Percentiles rank a stretch among this genome's conserved stretches.
Conservation (phyloP, 345 rosid species). For the Gynandropsis gynandra region DNA sequence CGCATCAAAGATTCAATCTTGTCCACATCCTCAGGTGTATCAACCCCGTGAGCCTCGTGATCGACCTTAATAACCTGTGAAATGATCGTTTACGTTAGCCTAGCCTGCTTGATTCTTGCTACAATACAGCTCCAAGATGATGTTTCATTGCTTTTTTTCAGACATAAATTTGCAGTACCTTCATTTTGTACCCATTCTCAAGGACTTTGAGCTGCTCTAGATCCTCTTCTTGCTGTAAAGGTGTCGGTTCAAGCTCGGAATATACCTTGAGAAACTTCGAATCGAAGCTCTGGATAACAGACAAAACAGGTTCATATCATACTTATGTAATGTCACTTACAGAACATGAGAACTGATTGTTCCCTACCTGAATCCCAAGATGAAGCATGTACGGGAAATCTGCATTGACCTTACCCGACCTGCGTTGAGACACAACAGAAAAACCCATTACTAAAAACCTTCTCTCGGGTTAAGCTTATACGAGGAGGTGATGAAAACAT, state of each 20-base stretch:
- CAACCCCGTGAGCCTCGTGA: constrained; percentile 91
- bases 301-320: background rate
- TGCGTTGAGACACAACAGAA: constrained; percentile 29
- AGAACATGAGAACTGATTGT: constrained; percentile 1
- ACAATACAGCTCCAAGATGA: constrained; percentile 1
- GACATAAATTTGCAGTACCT: constrained; percentile 35
- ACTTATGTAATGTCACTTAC: background rate
- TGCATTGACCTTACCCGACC: constrained; percentile 72
- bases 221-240: constrained; percentile 90
- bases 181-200: constrained; percentile 95
- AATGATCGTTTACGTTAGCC: background rate
- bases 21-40: constrained; percentile 68
- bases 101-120: background rate
- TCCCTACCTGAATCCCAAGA: constrained; percentile 89
- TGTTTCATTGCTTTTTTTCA: background rate
- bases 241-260: constrained; percentile 77
- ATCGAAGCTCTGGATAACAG: constrained; percentile 66
- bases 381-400: constrained; percentile 87
- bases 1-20: constrained; percentile 80
- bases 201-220: constrained; percentile 96
- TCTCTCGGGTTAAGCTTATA: background rate
- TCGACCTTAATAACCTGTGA: constrained; percentile 85
- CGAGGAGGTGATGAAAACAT: constrained; percentile 5
- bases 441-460: background rate
- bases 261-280: constrained; percentile 75